These are phyloP conservation scores for Solanum chilense DNA, from an alignment of 257 asterid genomes.

Conservation along the genomic window DNA sequence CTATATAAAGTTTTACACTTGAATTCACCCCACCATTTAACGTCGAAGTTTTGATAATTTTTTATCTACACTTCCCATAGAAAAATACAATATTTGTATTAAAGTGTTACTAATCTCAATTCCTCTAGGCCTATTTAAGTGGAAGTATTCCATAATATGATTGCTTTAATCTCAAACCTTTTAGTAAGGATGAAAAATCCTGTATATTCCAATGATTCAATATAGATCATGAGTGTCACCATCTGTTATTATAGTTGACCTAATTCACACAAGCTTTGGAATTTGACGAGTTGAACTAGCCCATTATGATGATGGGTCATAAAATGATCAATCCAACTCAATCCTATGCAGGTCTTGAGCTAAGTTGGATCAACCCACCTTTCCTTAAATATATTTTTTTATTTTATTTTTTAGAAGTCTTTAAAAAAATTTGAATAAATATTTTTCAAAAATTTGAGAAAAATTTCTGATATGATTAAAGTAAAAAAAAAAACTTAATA, in stretches of 20 bases:
- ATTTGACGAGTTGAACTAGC: background rate
- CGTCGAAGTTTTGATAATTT: too few relatives aligned
- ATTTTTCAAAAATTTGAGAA: fast-evolving
- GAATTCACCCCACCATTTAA: background rate
- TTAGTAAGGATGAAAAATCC: background rate
- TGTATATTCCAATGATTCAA: background rate
- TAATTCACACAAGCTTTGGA: background rate
- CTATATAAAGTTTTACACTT: background rate
- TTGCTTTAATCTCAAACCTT: background rate
- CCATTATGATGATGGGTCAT: background rate
- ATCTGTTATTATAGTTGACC: background rate
- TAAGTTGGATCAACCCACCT: background rate
- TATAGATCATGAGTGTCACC: background rate
- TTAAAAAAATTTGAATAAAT: background rate
- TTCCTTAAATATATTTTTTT: background rate
- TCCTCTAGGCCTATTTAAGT: background rate
- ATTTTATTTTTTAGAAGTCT: background rate
- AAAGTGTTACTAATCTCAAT: background rate
- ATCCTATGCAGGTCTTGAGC: background rate
- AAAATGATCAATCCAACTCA: background rate
- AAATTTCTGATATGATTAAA: background rate
- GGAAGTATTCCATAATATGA: background rate
- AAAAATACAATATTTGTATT: background rate
- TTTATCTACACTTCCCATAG: too few relatives aligned
- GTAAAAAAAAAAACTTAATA: background rate